Conservation (phyloP, 768 basidiomycete genomes). For the Boletus reticulatus region DNA sequence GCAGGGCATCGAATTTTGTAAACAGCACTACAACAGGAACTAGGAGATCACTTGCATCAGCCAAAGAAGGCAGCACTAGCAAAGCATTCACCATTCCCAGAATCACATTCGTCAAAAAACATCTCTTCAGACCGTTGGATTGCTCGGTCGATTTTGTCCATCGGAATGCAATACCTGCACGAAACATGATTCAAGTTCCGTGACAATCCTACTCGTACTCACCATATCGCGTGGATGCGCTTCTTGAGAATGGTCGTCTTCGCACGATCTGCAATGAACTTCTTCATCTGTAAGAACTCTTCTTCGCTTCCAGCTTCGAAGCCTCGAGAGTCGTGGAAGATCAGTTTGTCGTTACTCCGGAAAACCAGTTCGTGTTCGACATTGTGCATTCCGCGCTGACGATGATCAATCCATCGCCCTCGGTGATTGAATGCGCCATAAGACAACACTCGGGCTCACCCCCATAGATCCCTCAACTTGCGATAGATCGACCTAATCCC, state of each 20-base stretch:
- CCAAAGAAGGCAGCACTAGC: too few relatives aligned
- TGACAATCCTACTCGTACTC: not conserved
- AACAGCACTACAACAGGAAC: slow-evolving; percentile 4
- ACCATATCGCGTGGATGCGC: slow-evolving; percentile 5
- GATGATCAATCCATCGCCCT: not conserved
- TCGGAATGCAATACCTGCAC: slow-evolving; percentile 6
- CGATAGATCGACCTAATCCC: not conserved
- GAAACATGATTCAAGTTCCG: too few relatives aligned
- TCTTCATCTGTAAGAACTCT: not conserved
- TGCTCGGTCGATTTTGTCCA: slow-evolving; percentile 4
- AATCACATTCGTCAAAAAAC: not conserved
- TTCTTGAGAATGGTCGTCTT: not conserved
- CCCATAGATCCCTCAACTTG: not conserved
- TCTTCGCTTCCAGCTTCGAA: not conserved
- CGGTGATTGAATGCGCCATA: not conserved
- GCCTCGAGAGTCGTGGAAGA: slow-evolving; percentile 2
- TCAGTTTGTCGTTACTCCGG: not conserved
- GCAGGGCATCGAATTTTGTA: slow-evolving; percentile 5
- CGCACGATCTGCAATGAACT: not conserved
- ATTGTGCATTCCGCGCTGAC: not conserved
- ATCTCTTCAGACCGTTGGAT: not conserved
- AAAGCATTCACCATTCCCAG: not conserved
- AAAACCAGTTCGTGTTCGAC: slow-evolving; percentile 3
- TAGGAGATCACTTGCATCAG: not conserved
- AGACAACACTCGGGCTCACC: not conserved